A percentile compares a stretch with the other conserved stretches of the same genome.
Evolutionary conservation across 148 eudicot species (phyloP).

Genomic region (Chenopodium quinoa): DNA sequence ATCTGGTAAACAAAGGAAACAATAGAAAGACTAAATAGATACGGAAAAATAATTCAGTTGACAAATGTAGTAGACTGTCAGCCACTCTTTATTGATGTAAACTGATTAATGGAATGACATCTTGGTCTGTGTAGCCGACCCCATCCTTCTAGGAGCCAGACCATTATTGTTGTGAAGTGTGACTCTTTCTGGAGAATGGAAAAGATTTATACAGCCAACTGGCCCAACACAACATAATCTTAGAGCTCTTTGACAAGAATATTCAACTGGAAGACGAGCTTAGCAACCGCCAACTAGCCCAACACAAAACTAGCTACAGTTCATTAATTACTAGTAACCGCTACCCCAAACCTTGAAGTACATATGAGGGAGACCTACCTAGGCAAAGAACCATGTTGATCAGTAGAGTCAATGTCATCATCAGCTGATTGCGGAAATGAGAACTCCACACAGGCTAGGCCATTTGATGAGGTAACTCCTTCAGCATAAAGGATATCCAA

Average conservation of each 20-base stretch:
- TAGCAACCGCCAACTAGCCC: not conserved
- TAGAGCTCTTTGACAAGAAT: not conserved
- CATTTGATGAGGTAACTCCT: slow-evolving; percentile 89
- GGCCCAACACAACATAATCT: not conserved
- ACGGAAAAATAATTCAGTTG: not conserved
- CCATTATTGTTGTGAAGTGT: not conserved
- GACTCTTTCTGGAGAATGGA: too few relatives aligned
- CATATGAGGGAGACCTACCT: slow-evolving; percentile 40
- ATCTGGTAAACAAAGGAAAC: not conserved
- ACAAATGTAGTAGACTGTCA: not conserved
- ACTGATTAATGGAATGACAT: not conserved
- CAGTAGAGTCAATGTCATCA: slow-evolving; percentile 48
- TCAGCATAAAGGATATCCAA: slow-evolving; percentile 89
- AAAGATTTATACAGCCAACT: not conserved
- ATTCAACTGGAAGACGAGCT: not conserved
- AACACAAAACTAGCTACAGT: too few relatives aligned
- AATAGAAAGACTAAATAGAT: not conserved
- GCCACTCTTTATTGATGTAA: not conserved
- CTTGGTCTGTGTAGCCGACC: not conserved
- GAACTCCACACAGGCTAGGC: slow-evolving; percentile 87
- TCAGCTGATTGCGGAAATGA: slow-evolving; percentile 68
- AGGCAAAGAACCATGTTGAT: slow-evolving; percentile 57
- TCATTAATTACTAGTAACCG: not conserved
- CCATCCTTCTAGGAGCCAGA: not conserved
- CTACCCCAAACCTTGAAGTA: not conserved